Evolutionary conservation across 768 basidiomycete genomes (phyloP), one percentile per base, ranked within the genome.

Genomic region (Podaxis sp.): DNA sequence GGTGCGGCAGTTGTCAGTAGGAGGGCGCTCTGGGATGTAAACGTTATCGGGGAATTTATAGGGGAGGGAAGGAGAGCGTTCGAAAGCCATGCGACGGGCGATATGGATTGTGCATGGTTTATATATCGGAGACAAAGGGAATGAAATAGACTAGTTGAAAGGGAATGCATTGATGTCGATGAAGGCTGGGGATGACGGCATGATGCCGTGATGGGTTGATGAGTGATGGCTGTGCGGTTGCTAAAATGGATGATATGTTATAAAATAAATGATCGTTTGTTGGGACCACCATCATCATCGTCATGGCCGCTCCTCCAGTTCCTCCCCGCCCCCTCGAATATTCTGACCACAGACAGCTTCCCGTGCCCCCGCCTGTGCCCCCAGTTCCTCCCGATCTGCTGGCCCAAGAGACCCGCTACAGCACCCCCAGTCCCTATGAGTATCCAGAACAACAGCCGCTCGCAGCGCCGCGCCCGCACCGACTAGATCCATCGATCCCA

Each of bases 381-480:
- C 84, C 84, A 6, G 73, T 79, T 4, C 83, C 84, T 5, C 76
- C 80, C 6, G 72, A 74, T 55, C 74, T 80, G 56, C 68, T 70
- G 4, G 54, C 59, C 7, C 58, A 70, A 52, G 69, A 67, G 9
- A 68, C 72, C 36, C 55, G 67, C 3, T 70, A 69, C 64, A 69
- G 64, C 52, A 71, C 70, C 2, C 71, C 72, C 2, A 72, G 68
- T 19, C 70, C 64, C 11, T 75, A 75, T 56, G 76, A 75, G 48
- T 55, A 64, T 59, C 69, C 64, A 54, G 70, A 66, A 19, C 80
- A 51, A 24, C 83, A 2, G 64, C 79, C 88, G 3, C 73, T 90
- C 19, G 81, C 81, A 2, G 90, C 90, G 0, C 90, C 90, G 4
- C 79, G 86, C 11, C 88, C 90, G 0, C 85, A 88, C 67, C 81